Evolutionary conservation across 441 rosid genomes (phyloP), one percentile per base, ranked within the genome.

Genomic region (Iberis amara): DNA sequence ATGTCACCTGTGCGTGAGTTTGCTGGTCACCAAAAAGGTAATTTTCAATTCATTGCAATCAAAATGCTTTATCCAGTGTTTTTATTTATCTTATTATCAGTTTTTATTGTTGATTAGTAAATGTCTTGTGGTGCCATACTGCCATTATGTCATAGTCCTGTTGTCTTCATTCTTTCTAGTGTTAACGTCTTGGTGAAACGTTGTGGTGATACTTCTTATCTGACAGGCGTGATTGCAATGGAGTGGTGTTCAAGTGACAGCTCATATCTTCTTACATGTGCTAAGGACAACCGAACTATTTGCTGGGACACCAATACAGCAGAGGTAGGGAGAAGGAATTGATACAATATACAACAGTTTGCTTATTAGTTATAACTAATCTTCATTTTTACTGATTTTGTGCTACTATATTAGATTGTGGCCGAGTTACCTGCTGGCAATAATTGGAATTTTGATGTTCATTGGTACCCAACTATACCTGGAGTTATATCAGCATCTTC

Each of bases 371-470:
- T 51, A 18, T 18, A 51, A 28, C 43, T 44, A 33, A 24, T 66
- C 44, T 59, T 38, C 27, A 39, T 6, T 59, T 41, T 50, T 18
- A 55, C 62, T 50, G 43, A 59, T 54, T 14, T 43, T 60, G 47
- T 13, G 48, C 62, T 23, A 11, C 39, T 67, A 57, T 47, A 53
- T 38, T 76, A 94, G 99, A 89, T 94, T 68, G 89, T 83, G 38
- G 68, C 83, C 57, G 99, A 94, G 71, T 71, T 94, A 67, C 97
- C 95, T 42, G 91, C 95, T 48, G 96, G 97, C 23, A 75, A 86
- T 71, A 94, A 90, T 71, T 87, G 97, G 97, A 94, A 87, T 70
- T 94, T 94, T 61, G 99, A 94, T 73, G 83, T 94, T 46, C 99
- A 94, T 61, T 94, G 99, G 99, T 94, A 86, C 73, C 78, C 97